Conservation (phyloP, 805 yeast genomes). For the Candida nemodendra region DNA sequence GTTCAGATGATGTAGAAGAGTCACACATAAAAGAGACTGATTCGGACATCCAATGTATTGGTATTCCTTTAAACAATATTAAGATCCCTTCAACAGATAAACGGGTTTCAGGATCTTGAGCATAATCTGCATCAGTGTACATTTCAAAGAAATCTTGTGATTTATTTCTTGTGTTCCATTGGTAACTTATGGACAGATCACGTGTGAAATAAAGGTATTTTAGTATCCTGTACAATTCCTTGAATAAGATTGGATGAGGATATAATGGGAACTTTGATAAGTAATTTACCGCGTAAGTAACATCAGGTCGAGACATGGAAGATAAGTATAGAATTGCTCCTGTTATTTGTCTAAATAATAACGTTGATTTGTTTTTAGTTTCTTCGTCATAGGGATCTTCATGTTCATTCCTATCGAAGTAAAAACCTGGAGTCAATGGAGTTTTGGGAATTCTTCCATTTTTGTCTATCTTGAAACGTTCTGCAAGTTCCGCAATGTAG, state of each 20-base stretch:
- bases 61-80: not conserved
- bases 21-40: not conserved
- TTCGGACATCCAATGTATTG: slow-evolving; percentile 1
- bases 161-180: not conserved
- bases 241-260: not conserved
- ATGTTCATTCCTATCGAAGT: not conserved
- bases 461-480: not conserved
- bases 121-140: slow-evolving; percentile 1
- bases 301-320: not conserved
- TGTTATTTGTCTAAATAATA: not conserved
- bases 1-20: not conserved
- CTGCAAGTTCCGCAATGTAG: not conserved
- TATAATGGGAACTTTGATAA: not conserved
- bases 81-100: not conserved
- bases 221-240: not conserved
- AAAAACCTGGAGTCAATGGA: not conserved
- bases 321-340: not conserved
- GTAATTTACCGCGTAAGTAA: not conserved
- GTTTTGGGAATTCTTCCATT: not conserved
- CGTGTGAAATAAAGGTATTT: not conserved
- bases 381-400: not conserved
- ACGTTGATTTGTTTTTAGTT: not conserved
- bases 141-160: not conserved
- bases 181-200: not conserved
- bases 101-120: not conserved